These are phyloP conservation scores for Daedalea quercina DNA, from an alignment of 768 basidiomycete genomes.

Conservation along the genomic window DNA sequence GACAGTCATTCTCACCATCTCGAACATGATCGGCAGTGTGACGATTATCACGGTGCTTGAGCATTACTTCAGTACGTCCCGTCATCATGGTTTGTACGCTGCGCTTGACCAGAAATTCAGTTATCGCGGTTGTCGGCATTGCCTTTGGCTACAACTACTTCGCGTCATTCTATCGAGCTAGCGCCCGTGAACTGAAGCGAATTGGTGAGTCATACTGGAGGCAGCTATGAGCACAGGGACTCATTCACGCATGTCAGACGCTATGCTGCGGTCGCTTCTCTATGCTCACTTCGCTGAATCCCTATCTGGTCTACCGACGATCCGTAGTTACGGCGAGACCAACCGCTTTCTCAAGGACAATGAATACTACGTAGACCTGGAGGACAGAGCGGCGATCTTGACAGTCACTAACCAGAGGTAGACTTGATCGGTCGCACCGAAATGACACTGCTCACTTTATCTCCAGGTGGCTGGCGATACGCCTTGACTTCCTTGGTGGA, in stretches of 20 bases:
- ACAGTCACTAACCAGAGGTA: slow-evolving; percentile 63
- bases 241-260: slow-evolving; percentile 33
- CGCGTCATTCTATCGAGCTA: slow-evolving; percentile 61
- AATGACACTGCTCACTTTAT: neutral
- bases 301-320: slow-evolving; percentile 61
- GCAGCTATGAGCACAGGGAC: neutral
- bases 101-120: slow-evolving; percentile 20
- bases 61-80: slow-evolving; percentile 50
- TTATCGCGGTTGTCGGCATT: slow-evolving; percentile 48
- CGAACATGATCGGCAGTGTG: slow-evolving; percentile 44
- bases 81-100: neutral
- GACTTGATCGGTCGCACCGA: neutral
- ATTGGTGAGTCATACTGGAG: slow-evolving; percentile 24
- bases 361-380: slow-evolving; percentile 60
- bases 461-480: slow-evolving; percentile 59
- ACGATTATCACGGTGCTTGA: slow-evolving; percentile 52
- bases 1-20: slow-evolving; percentile 42
- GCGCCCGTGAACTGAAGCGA: slow-evolving; percentile 67
- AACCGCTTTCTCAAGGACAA: slow-evolving; percentile 59
- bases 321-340: slow-evolving; percentile 66
- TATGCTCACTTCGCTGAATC: slow-evolving; percentile 79
- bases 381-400: slow-evolving; percentile 64
- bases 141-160: slow-evolving; percentile 58
- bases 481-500: slow-evolving; percentile 65
- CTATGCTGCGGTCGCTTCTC: slow-evolving; percentile 65